phyloP scores from a whole-genome alignment of 306 rosid genomes.

The Cicer chorassanicum region DNA sequence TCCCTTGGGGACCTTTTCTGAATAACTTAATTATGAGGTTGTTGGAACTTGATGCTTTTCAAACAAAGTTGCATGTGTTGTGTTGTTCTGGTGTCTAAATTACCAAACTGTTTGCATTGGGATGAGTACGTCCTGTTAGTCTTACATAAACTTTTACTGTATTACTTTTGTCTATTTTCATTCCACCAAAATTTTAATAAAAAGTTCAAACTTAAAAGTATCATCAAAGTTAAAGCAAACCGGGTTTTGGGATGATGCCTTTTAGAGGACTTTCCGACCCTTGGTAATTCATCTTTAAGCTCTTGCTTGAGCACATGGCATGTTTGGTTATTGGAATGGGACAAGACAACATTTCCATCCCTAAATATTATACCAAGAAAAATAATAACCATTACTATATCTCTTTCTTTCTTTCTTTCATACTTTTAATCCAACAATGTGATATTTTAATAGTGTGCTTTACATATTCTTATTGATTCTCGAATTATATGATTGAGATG shows the following conservation, averaged over 20 bases:
- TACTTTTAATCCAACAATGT: conserved; percentile 11
- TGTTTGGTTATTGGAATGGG: conserved; percentile 10
- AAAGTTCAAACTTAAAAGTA: neutral
- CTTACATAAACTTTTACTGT: neutral
- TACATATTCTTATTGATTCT: conserved; percentile 1
- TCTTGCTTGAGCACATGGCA: conserved; percentile 5
- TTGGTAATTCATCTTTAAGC: neutral
- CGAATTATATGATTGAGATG: conserved; percentile 15
- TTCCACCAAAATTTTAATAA: neutral
- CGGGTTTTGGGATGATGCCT: neutral
- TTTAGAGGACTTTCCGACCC: neutral
- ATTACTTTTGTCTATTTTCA: neutral
- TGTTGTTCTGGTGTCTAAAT: conserved; percentile 21
- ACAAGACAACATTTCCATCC: neutral
- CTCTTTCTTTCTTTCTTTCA: conserved; percentile 17
- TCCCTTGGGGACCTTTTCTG: neutral
- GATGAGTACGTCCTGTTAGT: neutral
- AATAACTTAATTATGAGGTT: conserved; percentile 20
- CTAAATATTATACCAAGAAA: neutral
- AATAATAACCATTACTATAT: neutral
- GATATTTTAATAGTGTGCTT: conserved; percentile 10
- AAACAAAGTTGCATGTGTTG: neutral
- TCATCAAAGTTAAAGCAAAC: neutral
- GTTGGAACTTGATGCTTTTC: conserved; percentile 35
- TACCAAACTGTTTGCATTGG: conserved; percentile 30